These are phyloP conservation scores for Lignosus rhinocerotis DNA, from an alignment of 1,284 basidiomycete species.

Conservation along the genomic window DNA sequence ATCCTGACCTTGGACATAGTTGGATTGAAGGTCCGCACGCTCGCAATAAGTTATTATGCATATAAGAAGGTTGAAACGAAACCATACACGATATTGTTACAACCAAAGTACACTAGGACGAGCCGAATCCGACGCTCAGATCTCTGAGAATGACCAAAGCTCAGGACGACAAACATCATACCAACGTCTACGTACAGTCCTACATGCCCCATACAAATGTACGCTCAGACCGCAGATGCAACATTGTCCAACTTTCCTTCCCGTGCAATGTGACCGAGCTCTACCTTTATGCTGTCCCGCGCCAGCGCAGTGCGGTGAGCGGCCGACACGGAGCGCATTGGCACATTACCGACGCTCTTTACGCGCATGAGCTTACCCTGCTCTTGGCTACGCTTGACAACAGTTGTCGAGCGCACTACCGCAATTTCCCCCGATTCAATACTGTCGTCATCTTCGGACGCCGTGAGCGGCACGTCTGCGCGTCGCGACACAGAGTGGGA, in stretches of 20 bases:
- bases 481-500: too few species aligned
- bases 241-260: background rate
- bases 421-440: background rate
- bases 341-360: constrained; percentile 28
- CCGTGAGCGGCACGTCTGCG: constrained; percentile 8
- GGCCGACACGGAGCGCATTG: constrained; percentile 24
- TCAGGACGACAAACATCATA: background rate
- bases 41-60: constrained; percentile 7
- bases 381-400: constrained; percentile 3
- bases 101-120: constrained; percentile 12
- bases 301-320: constrained; percentile 19
- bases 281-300: constrained; percentile 28
- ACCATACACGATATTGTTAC: constrained; percentile 13
- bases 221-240: background rate
- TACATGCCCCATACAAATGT: background rate
- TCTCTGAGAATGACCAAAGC: background rate
- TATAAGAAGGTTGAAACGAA: constrained; percentile 4
- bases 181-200: background rate
- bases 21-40: background rate
- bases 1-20: too few species aligned
- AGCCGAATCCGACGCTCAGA: background rate
- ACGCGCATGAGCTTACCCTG: constrained; percentile 18
- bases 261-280: constrained; percentile 18
- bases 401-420: constrained; percentile 5
- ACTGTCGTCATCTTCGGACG: constrained; percentile 1